phyloP scores from a whole-genome alignment of 2,329 filamentous ascomycete species.

The Hypomyces perniciosus region DNA sequence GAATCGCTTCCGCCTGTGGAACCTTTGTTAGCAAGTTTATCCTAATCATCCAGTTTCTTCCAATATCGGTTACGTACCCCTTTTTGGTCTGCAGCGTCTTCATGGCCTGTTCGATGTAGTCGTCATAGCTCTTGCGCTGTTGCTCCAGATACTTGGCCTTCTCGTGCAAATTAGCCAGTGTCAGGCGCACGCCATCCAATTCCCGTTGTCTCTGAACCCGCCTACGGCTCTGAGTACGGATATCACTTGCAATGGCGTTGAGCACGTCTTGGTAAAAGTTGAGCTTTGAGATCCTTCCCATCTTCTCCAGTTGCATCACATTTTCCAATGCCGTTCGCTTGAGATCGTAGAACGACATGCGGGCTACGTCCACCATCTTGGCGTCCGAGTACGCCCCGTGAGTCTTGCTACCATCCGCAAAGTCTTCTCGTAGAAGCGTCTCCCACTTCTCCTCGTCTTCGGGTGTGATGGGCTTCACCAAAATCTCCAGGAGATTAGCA shows the following conservation, averaged over 20 bases:
- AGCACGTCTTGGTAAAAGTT: slow-evolving; percentile 98
- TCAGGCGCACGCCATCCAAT: slow-evolving; percentile 74
- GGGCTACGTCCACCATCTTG: slow-evolving; percentile 82
- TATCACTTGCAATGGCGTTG: slow-evolving; percentile 93
- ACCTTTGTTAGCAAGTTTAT: slow-evolving; percentile 13
- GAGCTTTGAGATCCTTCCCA: slow-evolving; percentile 78
- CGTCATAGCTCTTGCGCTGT: slow-evolving; percentile 95
- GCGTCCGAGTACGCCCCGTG: slow-evolving; percentile 85
- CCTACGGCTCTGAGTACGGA: slow-evolving; percentile 91
- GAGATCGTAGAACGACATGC: slow-evolving; percentile 84
- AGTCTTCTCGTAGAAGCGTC: slow-evolving; percentile 73
- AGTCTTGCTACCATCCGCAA: slow-evolving; percentile 57
- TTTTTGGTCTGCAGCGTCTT: slow-evolving; percentile 95
- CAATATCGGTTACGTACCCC: slow-evolving; percentile 49
- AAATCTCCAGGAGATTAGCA: slow-evolving; percentile 85
- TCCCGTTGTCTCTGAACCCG: slow-evolving; percentile 88
- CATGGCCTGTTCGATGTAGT: slow-evolving; percentile 99
- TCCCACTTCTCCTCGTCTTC: slow-evolving; percentile 92
- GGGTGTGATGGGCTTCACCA: slow-evolving; percentile 78
- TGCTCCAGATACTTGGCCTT: slow-evolving; percentile 91
- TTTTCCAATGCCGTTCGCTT: slow-evolving; percentile 93
- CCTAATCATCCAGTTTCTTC: background rate
- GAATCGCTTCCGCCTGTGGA: slow-evolving; percentile 79
- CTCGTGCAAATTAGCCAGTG: slow-evolving; percentile 68
- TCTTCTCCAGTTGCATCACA: slow-evolving; percentile 79